phyloP scores from a whole-genome alignment of 1,284 basidiomycete genomes.

The Malassezia pachydermatis region DNA sequence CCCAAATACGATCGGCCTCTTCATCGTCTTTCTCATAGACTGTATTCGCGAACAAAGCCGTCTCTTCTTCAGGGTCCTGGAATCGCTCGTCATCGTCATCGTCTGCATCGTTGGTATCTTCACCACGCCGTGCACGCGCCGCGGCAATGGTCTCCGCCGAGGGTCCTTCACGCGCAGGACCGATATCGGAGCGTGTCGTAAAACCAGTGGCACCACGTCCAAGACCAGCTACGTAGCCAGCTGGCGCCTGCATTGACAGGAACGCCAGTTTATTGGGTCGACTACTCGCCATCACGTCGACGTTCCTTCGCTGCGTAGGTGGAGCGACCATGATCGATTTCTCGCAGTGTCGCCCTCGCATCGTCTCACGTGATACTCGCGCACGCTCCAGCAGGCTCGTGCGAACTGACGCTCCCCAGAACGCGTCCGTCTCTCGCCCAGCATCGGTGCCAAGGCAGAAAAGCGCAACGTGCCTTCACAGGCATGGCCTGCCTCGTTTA shows the following conservation, averaged over 20 bases:
- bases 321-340: too few species aligned
- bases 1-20: constrained; percentile 91
- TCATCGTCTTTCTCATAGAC: constrained; percentile 96
- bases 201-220: constrained; percentile 71
- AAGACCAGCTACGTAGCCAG: constrained; percentile 45
- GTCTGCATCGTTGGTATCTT: constrained; percentile 49
- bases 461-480: too few species aligned
- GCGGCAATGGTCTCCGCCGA: constrained; percentile 74
- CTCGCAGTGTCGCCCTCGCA: too few species aligned
- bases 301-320: too few species aligned
- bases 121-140: constrained; percentile 44
- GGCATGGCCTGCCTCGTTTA: not conserved
- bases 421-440: too few species aligned
- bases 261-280: constrained; percentile 40
- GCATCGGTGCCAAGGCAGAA: too few species aligned
- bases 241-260: constrained; percentile 39
- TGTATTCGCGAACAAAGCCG: constrained; percentile 84
- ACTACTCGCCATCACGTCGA: constrained; percentile 21
- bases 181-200: constrained; percentile 96
- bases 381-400: too few species aligned
- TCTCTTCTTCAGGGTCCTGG: constrained; percentile 95
- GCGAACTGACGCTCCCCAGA: too few species aligned
- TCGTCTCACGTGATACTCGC: too few species aligned
- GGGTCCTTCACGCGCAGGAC: constrained; percentile 86
- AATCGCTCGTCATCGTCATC: constrained; percentile 77